Conservation (phyloP, 768 basidiomycete species). For the Coprinopsis sp. region DNA sequence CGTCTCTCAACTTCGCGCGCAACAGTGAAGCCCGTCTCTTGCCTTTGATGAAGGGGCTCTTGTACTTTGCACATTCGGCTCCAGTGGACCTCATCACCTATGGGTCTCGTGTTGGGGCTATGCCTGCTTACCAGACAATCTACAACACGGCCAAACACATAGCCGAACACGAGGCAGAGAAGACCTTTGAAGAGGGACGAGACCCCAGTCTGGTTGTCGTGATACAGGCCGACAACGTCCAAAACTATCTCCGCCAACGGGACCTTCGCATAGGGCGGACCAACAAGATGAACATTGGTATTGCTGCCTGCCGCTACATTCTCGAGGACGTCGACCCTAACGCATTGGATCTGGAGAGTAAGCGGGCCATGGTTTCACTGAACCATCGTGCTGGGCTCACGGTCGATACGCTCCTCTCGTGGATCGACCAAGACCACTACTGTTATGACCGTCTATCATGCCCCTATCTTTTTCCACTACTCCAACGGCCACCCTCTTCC, state of each 20-base stretch:
- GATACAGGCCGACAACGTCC: neutral
- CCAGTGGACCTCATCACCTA: constrained; percentile 14
- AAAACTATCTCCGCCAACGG: constrained; percentile 3
- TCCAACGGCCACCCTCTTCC: no score
- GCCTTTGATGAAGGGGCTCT: constrained; percentile 14
- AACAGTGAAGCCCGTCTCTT: constrained; percentile 18
- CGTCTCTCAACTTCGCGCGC: constrained; percentile 4
- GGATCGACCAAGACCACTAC: constrained; percentile 22
- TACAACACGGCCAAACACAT: constrained; percentile 14
- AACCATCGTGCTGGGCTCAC: constrained; percentile 15
- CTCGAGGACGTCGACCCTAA: constrained; percentile 10
- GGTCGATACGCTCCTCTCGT: constrained; percentile 16
- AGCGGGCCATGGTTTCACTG: constrained; percentile 1
- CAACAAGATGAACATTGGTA: constrained; percentile 15
- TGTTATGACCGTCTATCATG: no score
- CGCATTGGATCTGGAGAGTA: constrained; percentile 19
- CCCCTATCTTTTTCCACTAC: no score
- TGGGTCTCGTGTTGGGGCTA: constrained; percentile 8
- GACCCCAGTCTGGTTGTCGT: constrained; percentile 5
- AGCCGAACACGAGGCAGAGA: constrained; percentile 16
- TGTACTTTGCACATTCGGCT: constrained; percentile 17
- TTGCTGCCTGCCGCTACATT: constrained; percentile 22
- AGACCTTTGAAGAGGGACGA: constrained; percentile 17
- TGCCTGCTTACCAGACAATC: constrained; percentile 19
- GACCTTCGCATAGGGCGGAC: neutral